phyloP scores from a whole-genome alignment of 2,329 filamentous ascomycete species.

The Dactylellina sp. region DNA sequence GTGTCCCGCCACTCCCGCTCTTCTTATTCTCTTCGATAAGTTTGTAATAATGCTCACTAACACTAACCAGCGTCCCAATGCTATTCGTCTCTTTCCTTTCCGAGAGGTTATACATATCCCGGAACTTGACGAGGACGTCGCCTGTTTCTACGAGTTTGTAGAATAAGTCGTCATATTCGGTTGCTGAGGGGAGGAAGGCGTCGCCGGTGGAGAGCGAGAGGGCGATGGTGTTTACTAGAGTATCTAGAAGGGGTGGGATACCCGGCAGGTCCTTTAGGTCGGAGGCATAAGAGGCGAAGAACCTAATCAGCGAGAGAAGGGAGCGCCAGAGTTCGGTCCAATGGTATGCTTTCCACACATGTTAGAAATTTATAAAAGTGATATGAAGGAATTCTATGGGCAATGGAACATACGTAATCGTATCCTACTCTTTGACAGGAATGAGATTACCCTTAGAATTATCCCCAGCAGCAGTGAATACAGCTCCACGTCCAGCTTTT shows the following conservation, averaged over 20 bases:
- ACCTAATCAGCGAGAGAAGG: slow-evolving; percentile 86
- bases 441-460: slow-evolving; percentile 82
- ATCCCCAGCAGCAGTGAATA: slow-evolving; percentile 87
- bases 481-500: slow-evolving; percentile 83
- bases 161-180: slow-evolving; percentile 94
- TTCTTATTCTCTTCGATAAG: slow-evolving; percentile 73
- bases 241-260: slow-evolving; percentile 79
- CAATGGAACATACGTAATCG: slow-evolving; percentile 71
- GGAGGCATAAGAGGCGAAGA: slow-evolving; percentile 84
- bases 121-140: slow-evolving; percentile 83
- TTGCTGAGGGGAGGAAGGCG: slow-evolving; percentile 85
- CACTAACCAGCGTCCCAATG: slow-evolving; percentile 84
- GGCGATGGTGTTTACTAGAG: slow-evolving; percentile 83
- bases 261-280: slow-evolving; percentile 78
- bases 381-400: no score
- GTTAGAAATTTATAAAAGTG: no score
- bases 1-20: slow-evolving; percentile 67
- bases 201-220: slow-evolving; percentile 88
- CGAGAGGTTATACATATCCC: slow-evolving; percentile 76
- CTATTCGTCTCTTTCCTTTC: slow-evolving; percentile 72
- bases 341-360: slow-evolving; percentile 73
- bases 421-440: slow-evolving; percentile 83
- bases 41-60: slow-evolving; percentile 86
- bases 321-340: slow-evolving; percentile 96
- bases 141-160: slow-evolving; percentile 97